Evolutionary conservation across 2,329 filamentous ascomycete species (phyloP), one percentile per base, ranked within the genome.

Genomic region (Teratosphaeriaceae sp.): DNA sequence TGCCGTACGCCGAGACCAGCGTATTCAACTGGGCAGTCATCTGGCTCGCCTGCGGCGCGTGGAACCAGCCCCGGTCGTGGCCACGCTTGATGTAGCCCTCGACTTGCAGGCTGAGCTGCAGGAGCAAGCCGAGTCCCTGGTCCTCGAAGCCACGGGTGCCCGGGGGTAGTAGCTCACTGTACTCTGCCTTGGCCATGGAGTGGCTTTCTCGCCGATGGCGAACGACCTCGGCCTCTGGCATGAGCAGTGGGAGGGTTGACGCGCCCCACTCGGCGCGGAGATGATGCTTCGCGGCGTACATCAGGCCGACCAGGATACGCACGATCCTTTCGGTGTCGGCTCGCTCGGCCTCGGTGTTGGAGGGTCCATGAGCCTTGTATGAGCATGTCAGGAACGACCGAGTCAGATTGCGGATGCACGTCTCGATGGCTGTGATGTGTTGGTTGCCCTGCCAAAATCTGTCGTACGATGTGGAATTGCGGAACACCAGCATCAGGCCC

Each of bases 401-500:
- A 2, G 75, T 73, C 0, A 83, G 66, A 51, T 80, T 81, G 43
- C 79, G 71, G 12, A 81, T 70, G 29, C 67, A 68, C n/a, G 78
- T 79, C 37, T 71, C 71, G 22, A 81, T 69, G 0, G 70, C 71
- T 9, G 70, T 76, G 42, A 82, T 69, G 49, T 76, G 72, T 26
- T 57, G 49, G 30, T 61, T 63, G 6, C 62, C 62, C 37, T 60
- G 58, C 79, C 79, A 82, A 65, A 82, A 82, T 2, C 79, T 70
- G 52, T 80, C 79, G 62, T 81, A 82, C 41, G 70, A 75, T 2
- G 78, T 82, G 50, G 74, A 71, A 53, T 83, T 82, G 27, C 79
- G 73, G 64, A 83, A 82, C 21, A 83, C 79, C 24, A 83, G 75
- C 72, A 83, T 81, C 30, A 83, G 60, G 54, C 79, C 79, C 2